phyloP scores from a whole-genome alignment of 2,329 filamentous ascomycete species.

The Lasiodiplodia citricola region DNA sequence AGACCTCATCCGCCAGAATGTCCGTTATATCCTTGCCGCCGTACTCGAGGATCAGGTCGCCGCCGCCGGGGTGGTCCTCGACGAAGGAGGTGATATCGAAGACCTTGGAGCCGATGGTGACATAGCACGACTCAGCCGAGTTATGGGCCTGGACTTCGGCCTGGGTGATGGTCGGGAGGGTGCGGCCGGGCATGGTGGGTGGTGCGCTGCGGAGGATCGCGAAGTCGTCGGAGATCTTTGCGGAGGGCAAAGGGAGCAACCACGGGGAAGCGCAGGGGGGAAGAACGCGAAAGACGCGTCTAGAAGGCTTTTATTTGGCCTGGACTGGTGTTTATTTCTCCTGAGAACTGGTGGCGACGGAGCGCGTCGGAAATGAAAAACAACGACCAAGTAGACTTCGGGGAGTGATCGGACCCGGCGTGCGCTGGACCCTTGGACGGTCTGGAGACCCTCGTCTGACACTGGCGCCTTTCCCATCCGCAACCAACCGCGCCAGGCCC shows the following conservation, averaged over 20 bases:
- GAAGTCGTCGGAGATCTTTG: background rate
- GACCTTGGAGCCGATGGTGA: constrained; percentile 86
- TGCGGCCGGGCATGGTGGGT: constrained; percentile 73
- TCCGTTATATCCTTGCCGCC: constrained; percentile 83
- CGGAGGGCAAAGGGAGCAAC: background rate
- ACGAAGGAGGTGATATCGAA: constrained; percentile 95
- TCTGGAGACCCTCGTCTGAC: constrained; percentile 25
- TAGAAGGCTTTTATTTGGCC: background rate
- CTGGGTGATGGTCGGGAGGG: constrained; percentile 80
- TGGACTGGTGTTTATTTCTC: background rate
- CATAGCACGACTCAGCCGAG: constrained; percentile 83
- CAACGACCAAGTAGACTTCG: constrained; percentile 2
- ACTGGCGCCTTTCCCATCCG: constrained; percentile 12
- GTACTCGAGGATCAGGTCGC: constrained; percentile 86
- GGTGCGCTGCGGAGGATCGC: background rate
- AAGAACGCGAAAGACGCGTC: background rate
- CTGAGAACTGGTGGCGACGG: constrained; percentile 25
- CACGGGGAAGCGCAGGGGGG: background rate
- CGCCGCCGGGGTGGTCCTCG: constrained; percentile 87
- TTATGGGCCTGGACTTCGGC: constrained; percentile 84
- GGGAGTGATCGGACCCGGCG: constrained; percentile 18
- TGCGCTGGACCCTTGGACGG: constrained; percentile 18
- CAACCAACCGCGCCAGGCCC: background rate
- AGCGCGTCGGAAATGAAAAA: constrained; percentile 26
- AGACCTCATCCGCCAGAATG: constrained; percentile 81